Base-by-base conservation (phyloP, 2,329 filamentous ascomycete species). In the Aspergillus sp. region DNA sequence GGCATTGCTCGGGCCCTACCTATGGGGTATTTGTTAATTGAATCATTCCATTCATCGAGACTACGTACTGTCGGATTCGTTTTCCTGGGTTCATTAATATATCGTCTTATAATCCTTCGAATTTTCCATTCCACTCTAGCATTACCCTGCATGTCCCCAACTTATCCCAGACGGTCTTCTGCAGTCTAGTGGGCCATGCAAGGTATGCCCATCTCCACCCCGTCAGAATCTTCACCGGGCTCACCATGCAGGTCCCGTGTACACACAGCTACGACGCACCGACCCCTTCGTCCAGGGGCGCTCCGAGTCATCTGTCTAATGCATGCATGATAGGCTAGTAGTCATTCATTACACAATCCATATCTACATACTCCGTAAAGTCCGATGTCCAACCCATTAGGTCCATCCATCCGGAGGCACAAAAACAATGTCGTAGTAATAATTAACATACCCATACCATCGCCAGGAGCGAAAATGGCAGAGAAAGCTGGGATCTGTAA, bases 331-430 rank as follows among this genome's bases (percentile, higher is more conserved):
- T 57, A 25, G 39, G 49, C 48, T 52, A 59, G 43, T 64, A 59
- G 43, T 64, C 58, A 64, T 65, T 67, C 66, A 65, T 68, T 68
- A 67, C 58, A 63, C 57, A 45, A 62, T 64, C 63, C 60, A 59
- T 67, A 67, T 67, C 64, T 67, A 65, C 63, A 64, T 65, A 58
- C 57, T 63, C 63, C 57, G 54, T 63, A 62, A 47, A 45, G 28
- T 19, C 30, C 59, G 49, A 43, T 51, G 51, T 58, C 54, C 56
- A 36, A 51, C 49, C 54, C 58, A 58, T 57, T 55, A 39, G 58
- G 38, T 49, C 55, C 52, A 23, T 30, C 53, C 51, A 28, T 60
- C 59, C 52, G 21, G 53, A 43, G 48, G 48, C 51, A 49, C 43
- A 54, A 45, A 52, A 60, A 60, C 32, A 61, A 39, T 23, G 28